A percentile compares a stretch with the other conserved stretches of the same genome.
These are phyloP conservation scores for Jacaranda mimosifolia DNA, from an alignment of 257 asterid species.

Conservation along the genomic window DNA sequence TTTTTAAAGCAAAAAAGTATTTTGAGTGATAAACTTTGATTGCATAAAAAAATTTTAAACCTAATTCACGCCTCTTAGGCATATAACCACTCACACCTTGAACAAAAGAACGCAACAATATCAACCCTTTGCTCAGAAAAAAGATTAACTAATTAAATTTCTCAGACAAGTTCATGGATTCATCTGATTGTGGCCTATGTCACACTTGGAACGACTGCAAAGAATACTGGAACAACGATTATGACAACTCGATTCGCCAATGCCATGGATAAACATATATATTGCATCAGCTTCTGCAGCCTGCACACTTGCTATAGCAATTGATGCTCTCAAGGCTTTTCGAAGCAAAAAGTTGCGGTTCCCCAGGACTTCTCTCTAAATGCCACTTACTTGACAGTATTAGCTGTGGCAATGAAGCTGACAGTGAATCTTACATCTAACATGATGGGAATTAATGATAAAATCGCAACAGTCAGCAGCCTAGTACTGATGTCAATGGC, in stretches of 20 bases:
- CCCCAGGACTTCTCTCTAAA: constrained; percentile 49
- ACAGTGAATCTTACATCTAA: constrained; percentile 41
- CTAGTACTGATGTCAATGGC: constrained; percentile 30
- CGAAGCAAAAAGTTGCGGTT: constrained; percentile 41
- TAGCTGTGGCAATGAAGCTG: constrained; percentile 45
- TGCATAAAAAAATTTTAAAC: no score
- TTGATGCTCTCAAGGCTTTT: constrained; percentile 33
- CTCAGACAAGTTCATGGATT: not conserved
- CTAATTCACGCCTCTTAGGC: no score
- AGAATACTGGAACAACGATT: not conserved
- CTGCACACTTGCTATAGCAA: constrained; percentile 38
- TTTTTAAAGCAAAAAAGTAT: no score
- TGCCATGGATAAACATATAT: constrained; percentile 43
- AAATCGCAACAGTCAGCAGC: constrained; percentile 36
- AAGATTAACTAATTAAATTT: no score
- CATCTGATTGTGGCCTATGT: not conserved
- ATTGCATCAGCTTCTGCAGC: constrained; percentile 39
- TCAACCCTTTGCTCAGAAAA: not conserved
- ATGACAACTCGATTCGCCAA: constrained; percentile 29
- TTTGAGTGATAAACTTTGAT: no score
- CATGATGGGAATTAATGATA: constrained; percentile 22
- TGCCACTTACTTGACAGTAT: constrained; percentile 39
- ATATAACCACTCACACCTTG: no score
- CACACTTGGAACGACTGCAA: not conserved
- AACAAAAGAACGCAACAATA: no score